Evolutionary conservation across 768 basidiomycete species (phyloP).

Genomic region (Hypsizygus marmoreus): DNA sequence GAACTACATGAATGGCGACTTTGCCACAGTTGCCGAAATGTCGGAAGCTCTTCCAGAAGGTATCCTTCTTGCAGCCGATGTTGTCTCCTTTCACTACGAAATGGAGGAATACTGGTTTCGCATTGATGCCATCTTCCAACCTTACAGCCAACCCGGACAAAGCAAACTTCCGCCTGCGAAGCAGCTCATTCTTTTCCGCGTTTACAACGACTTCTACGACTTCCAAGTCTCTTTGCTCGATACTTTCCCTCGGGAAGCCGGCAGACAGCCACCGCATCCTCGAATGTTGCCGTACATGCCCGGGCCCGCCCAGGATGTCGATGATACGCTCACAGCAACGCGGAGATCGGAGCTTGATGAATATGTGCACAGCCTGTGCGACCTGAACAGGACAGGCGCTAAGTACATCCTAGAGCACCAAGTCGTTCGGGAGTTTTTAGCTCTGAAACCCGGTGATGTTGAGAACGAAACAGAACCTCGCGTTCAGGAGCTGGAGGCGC

Average conservation of each 20-base stretch:
- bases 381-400: slow-evolving; percentile 63
- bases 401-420: slow-evolving; percentile 81
- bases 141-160: slow-evolving; percentile 65
- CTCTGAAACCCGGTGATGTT: slow-evolving; percentile 84
- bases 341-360: slow-evolving; percentile 85
- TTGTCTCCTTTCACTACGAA: slow-evolving; percentile 97
- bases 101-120: slow-evolving; percentile 98
- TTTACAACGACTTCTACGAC: slow-evolving; percentile 98
- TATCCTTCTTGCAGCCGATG: slow-evolving; percentile 81
- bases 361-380: slow-evolving; percentile 82
- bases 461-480: slow-evolving; percentile 67
- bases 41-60: slow-evolving; percentile 72
- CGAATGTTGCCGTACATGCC: slow-evolving; percentile 97
- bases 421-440: slow-evolving; percentile 81
- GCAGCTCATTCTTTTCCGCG: slow-evolving; percentile 86
- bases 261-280: slow-evolving; percentile 62
- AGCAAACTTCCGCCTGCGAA: slow-evolving; percentile 62
- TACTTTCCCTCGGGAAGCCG: slow-evolving; percentile 89
- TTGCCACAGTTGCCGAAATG: slow-evolving; percentile 38
- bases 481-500: slow-evolving; percentile 56
- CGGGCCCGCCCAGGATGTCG: slow-evolving; percentile 83
- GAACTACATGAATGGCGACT: slow-evolving; percentile 19
- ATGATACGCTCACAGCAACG: slow-evolving; percentile 79
- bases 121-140: slow-evolving; percentile 85
- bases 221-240: slow-evolving; percentile 91